Percentiles rank a stretch among this genome's conserved stretches.
Evolutionary conservation across 306 rosid genomes (phyloP).

Genomic region (Cucumis cinereus): DNA sequence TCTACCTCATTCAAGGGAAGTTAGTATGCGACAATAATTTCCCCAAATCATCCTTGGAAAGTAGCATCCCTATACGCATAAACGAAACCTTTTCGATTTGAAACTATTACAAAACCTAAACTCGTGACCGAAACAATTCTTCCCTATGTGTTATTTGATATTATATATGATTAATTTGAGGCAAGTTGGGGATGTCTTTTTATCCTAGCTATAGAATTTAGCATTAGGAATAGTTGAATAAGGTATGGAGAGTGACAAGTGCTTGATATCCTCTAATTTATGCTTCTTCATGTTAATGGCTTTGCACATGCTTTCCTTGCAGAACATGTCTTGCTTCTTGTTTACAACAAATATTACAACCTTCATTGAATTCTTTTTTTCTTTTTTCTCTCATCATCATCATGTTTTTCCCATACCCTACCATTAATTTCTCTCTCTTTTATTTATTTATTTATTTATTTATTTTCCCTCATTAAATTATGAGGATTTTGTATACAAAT

Average conservation of each 20-base stretch:
- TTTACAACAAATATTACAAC: neutral
- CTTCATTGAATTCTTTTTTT: neutral
- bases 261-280: slow-evolving; percentile 6
- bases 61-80: neutral
- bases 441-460: neutral
- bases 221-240: slow-evolving; percentile 2
- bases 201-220: neutral
- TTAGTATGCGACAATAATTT: neutral
- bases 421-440: neutral
- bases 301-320: slow-evolving; percentile 7
- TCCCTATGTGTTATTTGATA: too few relatives aligned
- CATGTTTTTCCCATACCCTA: neutral
- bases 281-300: neutral
- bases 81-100: neutral
- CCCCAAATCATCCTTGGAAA: neutral
- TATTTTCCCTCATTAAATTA: neutral
- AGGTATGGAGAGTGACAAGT: slow-evolving; percentile 7
- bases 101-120: neutral
- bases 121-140: neutral
- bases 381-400: neutral
- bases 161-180: neutral
- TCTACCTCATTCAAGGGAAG: neutral
- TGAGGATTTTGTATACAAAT: neutral
- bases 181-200: neutral
- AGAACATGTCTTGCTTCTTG: slow-evolving; percentile 8